These are phyloP conservation scores for Diaporthe longicolla DNA, from an alignment of 2,329 filamentous ascomycete genomes.

Conservation along the genomic window DNA sequence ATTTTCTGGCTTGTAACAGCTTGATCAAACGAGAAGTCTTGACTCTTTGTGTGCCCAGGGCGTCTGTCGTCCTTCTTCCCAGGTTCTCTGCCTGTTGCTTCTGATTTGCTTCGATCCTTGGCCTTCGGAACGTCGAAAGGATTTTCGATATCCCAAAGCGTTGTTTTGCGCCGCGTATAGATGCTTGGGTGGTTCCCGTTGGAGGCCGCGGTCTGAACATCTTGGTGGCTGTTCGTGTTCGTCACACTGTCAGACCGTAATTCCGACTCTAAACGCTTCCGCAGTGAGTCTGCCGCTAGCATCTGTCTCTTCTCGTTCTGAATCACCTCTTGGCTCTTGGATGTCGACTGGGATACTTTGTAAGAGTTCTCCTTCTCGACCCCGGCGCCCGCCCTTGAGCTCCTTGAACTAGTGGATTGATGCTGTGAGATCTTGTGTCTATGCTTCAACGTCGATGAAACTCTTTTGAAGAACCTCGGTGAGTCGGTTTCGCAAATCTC, in stretches of 20 bases:
- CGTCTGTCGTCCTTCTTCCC: not conserved
- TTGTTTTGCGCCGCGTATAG: constrained; percentile 7
- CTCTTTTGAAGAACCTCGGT: constrained; percentile 4
- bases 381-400: not conserved
- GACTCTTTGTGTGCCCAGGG: too few species aligned
- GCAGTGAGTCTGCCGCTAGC: constrained; percentile 1
- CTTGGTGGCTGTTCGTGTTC: not conserved
- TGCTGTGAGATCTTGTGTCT: not conserved
- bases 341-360: not conserved
- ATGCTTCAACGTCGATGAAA: constrained; percentile 35
- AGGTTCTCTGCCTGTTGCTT: not conserved
- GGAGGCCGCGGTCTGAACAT: not conserved
- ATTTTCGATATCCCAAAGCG: constrained; percentile 29
- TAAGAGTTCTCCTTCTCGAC: not conserved
- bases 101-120: not conserved
- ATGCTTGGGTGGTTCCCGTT: not conserved
- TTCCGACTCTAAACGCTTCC: constrained; percentile 29
- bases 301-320: not conserved
- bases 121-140: constrained; percentile 11
- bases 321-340: not conserved
- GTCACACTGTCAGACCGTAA: not conserved
- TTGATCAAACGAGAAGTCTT: not conserved
- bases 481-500: not conserved
- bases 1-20: too few species aligned
- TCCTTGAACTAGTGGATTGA: not conserved